Conservation (phyloP, 768 basidiomycete genomes). For the Macrocybe gigantea region DNA sequence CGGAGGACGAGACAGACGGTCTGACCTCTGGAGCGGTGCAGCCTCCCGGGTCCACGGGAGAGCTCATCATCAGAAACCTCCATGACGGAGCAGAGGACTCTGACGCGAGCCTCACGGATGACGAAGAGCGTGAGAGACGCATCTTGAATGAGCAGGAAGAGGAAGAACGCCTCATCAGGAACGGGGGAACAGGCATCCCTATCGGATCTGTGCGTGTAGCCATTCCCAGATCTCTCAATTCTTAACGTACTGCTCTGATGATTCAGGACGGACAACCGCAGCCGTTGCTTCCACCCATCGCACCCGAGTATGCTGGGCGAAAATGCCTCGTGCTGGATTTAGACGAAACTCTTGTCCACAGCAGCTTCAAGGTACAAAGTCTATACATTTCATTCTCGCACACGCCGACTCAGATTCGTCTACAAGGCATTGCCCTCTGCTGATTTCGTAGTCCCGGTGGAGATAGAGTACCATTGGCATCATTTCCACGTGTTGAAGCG, state of each 20-base stretch:
- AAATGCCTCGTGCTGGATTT: slow-evolving; percentile 97
- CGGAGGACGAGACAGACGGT: slow-evolving; percentile 76
- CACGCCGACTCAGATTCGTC: slow-evolving; percentile 3
- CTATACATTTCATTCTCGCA: background rate
- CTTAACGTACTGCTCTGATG: slow-evolving; percentile 2
- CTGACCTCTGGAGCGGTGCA: slow-evolving; percentile 87
- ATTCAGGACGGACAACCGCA: slow-evolving; percentile 75
- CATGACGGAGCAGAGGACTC: slow-evolving; percentile 52
- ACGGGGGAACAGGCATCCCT: slow-evolving; percentile 92
- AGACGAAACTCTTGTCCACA: slow-evolving; percentile 97
- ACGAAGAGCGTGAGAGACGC: slow-evolving; percentile 46
- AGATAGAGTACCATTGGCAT: slow-evolving; percentile 97
- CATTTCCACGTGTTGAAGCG: slow-evolving; percentile 99
- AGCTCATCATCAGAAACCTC: slow-evolving; percentile 29
- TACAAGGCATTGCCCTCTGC: slow-evolving; percentile 83
- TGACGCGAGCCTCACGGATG: slow-evolving; percentile 60
- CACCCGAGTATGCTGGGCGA: slow-evolving; percentile 75
- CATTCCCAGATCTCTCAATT: background rate
- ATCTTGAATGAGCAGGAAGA: slow-evolving; percentile 74
- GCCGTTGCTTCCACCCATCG: slow-evolving; percentile 81
- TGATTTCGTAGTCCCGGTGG: slow-evolving; percentile 97
- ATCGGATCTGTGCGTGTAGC: slow-evolving; percentile 70
- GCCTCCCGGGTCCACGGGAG: slow-evolving; percentile 71
- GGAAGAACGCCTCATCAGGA: slow-evolving; percentile 80
- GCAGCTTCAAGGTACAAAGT: slow-evolving; percentile 85